A percentile compares a stretch with the other conserved stretches of the same genome.
phyloP scores from a whole-genome alignment of 2,329 filamentous ascomycete genomes.

The Xylariaceae sp. region DNA sequence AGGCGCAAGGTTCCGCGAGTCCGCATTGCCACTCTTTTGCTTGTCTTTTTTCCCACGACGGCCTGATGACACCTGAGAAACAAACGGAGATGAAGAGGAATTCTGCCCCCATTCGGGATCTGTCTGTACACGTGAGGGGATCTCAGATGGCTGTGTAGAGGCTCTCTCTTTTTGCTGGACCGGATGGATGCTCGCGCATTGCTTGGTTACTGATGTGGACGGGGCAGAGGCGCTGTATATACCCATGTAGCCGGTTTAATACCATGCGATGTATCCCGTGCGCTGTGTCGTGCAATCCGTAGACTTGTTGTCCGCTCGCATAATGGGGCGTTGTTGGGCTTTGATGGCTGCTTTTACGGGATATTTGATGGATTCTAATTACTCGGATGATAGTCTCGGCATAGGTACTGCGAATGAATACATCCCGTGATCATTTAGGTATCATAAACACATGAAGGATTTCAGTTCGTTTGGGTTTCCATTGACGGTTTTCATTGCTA shows the following conservation, averaged over 20 bases:
- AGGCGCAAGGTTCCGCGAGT: background rate
- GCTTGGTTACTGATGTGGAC: background rate
- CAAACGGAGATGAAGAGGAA: background rate
- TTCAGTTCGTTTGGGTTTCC: no score
- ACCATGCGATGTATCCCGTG: background rate
- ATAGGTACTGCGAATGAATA: no score
- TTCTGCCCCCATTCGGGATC: background rate
- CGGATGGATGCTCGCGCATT: background rate
- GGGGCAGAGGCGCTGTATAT: conserved; percentile 11
- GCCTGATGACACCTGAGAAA: background rate
- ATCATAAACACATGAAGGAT: no score
- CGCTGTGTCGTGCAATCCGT: no score
- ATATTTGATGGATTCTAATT: no score
- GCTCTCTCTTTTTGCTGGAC: background rate
- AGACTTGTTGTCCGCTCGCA: no score
- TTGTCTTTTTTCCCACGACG: background rate
- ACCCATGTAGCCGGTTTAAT: conserved; percentile 13
- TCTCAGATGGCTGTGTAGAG: background rate
- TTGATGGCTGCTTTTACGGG: no score
- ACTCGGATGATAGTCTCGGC: no score
- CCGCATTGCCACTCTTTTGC: background rate
- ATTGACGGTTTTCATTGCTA: no score
- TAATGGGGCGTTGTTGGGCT: no score
- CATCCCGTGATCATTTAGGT: no score
- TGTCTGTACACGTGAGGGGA: background rate